Percentiles rank a stretch among this genome's conserved stretches.
Conservation (phyloP, 768 basidiomycete genomes). For the Paxillus rubicundulus region DNA sequence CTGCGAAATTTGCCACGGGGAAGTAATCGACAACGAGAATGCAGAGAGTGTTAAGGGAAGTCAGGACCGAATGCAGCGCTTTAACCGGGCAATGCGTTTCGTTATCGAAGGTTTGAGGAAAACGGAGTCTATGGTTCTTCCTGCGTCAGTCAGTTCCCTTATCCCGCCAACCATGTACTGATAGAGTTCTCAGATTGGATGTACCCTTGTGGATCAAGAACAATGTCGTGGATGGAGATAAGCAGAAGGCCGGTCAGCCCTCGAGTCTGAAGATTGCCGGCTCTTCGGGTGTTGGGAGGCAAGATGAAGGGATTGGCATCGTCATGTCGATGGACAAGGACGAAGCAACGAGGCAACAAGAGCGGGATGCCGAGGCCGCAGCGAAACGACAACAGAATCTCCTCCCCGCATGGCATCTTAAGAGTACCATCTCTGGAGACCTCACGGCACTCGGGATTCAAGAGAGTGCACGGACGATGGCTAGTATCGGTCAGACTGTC, state of each 20-base stretch:
- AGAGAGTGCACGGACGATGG: conserved; percentile 58
- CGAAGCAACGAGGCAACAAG: conserved; percentile 66
- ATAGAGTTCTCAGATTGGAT: conserved; percentile 57
- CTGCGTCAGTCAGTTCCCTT: conserved; percentile 54
- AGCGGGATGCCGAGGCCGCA: conserved; percentile 78
- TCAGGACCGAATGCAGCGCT: conserved; percentile 94
- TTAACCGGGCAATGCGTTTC: conserved; percentile 87
- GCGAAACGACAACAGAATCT: conserved; percentile 88
- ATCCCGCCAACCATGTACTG: neutral
- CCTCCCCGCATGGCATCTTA: conserved; percentile 92
- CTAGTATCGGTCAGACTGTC: conserved; percentile 24
- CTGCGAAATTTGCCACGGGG: conserved; percentile 86
- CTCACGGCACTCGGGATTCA: conserved; percentile 83
- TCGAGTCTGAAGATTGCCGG: conserved; percentile 73
- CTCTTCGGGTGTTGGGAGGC: conserved; percentile 51
- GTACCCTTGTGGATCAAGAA: conserved; percentile 79
- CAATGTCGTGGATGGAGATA: conserved; percentile 63
- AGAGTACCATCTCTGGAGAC: conserved; percentile 93
- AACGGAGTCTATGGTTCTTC: conserved; percentile 84
- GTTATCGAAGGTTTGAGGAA: conserved; percentile 85
- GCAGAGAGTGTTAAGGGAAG: conserved; percentile 80
- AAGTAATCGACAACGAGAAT: conserved; percentile 90
- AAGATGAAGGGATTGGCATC: conserved; percentile 79
- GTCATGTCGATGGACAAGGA: conserved; percentile 90
- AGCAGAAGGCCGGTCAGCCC: conserved; percentile 50